Evolutionary conservation across 2,329 filamentous ascomycete genomes (phyloP), one percentile per base, ranked within the genome.

Genomic region (Basipetospora chlamydospora): DNA sequence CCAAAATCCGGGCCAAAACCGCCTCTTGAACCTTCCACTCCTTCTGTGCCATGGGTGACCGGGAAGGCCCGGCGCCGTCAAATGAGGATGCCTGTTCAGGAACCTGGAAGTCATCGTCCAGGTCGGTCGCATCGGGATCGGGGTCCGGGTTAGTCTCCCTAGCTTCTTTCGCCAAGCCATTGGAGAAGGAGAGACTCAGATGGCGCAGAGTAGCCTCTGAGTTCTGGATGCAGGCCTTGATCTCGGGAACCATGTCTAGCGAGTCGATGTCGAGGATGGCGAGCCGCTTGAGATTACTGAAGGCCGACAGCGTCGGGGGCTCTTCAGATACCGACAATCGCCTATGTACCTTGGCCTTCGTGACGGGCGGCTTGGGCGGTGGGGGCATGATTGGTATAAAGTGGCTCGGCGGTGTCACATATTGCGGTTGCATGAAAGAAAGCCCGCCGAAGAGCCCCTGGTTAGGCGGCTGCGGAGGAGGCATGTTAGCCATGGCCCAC

Each of bases 231-330:
- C 71, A 76, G 5, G 58, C 47, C 42, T 63, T 66, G 41, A 79
- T 58, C 50, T 78, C 74, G 2, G 59, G 50, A 10, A 75, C 46
- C 22, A 71, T 56, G 23, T 74, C 68, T 4, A 76, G 55, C 20
- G 55, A 62, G 41, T 78, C 73, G 36, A 79, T 75, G 42, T 79
- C 73, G 23, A 78, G 56, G 6, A 78, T 55, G 4, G 63, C 55
- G 11, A 79, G 54, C 4, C 49, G 63, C 43, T 63, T 66, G 11
- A 79, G 56, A 26, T 62, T 60, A 33, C 59, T 66, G 53, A 79
- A 77, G 0, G 65, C 68, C 1, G 68, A 70, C 5, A 78, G 49
- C 0, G 69, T 76, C 2, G 65, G 59, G 3, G 67, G 66, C 9
- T 64, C 59, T n/a, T 55, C 53, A 4, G 45, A 45, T 28, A 17